Percentiles rank a stretch among this genome's conserved stretches.
Conservation (phyloP, 2,329 filamentous ascomycete genomes). For the Nemania diffusa region DNA sequence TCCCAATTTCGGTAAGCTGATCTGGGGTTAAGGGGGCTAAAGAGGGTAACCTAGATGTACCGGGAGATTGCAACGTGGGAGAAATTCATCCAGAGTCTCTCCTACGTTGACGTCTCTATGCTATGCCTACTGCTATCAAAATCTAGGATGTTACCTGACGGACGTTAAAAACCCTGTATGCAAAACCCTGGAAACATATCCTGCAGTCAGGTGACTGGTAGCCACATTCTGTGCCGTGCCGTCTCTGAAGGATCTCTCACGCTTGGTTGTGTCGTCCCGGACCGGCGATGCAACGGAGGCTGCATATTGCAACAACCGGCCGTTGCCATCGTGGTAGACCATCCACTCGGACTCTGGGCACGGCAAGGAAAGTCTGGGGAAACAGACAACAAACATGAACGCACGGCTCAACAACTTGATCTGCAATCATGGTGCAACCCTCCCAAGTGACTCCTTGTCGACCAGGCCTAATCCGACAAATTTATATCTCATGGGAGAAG, state of each 20-base stretch:
- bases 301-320: slow-evolving; percentile 19
- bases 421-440: slow-evolving; percentile 28
- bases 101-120: background rate
- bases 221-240: slow-evolving; percentile 25
- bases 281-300: slow-evolving; percentile 21
- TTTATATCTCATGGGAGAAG: slow-evolving; percentile 13
- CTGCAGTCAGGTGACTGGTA: slow-evolving; percentile 11
- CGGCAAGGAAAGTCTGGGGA: slow-evolving; percentile 35
- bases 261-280: slow-evolving; percentile 24
- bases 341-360: slow-evolving; percentile 23
- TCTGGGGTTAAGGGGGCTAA: slow-evolving; percentile 22
- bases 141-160: background rate
- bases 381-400: slow-evolving; percentile 24
- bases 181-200: background rate
- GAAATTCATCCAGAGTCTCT: background rate
- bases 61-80: background rate
- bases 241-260: slow-evolving; percentile 19
- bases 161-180: slow-evolving; percentile 2
- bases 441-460: slow-evolving; percentile 21
- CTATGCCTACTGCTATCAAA: background rate
- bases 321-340: slow-evolving; percentile 15
- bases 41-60: slow-evolving; percentile 6
- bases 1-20: slow-evolving; percentile 30
- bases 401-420: slow-evolving; percentile 20
- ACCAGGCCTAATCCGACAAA: slow-evolving; percentile 31